These are phyloP conservation scores for Heterobasidion occidentale DNA, from an alignment of 1,284 basidiomycete genomes.

Conservation along the genomic window DNA sequence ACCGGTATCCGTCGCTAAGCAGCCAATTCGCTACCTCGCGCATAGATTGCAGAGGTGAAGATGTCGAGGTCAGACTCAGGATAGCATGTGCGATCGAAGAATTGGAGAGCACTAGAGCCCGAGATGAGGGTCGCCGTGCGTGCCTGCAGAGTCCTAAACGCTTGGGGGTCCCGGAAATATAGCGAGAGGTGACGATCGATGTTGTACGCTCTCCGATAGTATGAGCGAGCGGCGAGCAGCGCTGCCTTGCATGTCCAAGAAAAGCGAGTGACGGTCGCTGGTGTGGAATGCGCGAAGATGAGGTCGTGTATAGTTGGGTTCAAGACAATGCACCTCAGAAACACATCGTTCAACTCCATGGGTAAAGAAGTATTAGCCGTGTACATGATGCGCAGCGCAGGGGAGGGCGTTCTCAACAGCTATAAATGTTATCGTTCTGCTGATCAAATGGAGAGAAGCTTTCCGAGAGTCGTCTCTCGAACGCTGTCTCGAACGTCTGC, in stretches of 20 bases:
- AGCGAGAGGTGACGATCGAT: conserved; percentile 19
- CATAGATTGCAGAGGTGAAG: conserved; percentile 21
- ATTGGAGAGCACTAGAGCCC: conserved; percentile 42
- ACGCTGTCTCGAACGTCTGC: too few relatives aligned
- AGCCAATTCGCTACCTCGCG: neutral
- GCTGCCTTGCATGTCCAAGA: neutral
- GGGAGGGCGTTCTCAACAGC: too few relatives aligned
- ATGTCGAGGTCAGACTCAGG: conserved; percentile 40
- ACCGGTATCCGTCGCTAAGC: neutral
- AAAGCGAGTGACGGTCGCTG: neutral
- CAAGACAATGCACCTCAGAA: neutral
- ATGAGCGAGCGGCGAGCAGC: neutral
- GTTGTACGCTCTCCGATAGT: conserved; percentile 14
- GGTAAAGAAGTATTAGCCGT: neutral
- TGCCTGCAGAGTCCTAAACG: conserved; percentile 37
- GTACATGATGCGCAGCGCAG: neutral
- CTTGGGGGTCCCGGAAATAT: conserved; percentile 21
- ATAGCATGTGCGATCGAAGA: conserved; percentile 35
- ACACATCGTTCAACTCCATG: neutral
- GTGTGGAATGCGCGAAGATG: neutral
- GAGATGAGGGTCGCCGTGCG: conserved; percentile 39
- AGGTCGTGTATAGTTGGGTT: neutral
- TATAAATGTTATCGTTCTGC: neutral
- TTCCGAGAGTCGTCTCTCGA: too few relatives aligned
- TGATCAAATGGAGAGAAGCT: too few relatives aligned